A percentile compares a stretch with the other conserved stretches of the same genome.
phyloP scores from a whole-genome alignment of 352 stramenopile genomes.

The Phytophthora sojae region DNA sequence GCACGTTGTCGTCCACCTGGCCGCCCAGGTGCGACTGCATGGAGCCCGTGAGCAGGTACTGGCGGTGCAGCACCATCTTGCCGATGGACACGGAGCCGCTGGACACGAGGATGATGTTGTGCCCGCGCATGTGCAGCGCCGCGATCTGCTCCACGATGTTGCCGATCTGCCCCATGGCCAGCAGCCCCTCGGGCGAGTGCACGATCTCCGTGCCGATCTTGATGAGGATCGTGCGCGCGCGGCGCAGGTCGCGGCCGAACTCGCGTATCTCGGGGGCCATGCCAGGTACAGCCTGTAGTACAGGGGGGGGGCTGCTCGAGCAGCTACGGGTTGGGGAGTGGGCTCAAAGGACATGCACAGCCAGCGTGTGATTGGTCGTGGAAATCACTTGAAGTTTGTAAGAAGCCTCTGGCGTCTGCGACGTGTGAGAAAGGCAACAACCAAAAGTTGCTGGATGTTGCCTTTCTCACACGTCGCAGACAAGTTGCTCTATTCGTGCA shows the following conservation, averaged over 20 bases:
- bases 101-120: slow-evolving; percentile 86
- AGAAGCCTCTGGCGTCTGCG: slow-evolving; percentile 3
- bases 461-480: slow-evolving; percentile 22
- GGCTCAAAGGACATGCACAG: neutral
- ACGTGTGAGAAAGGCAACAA: slow-evolving; percentile 10
- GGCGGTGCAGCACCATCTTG: slow-evolving; percentile 81
- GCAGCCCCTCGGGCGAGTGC: slow-evolving; percentile 74
- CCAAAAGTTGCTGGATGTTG: neutral
- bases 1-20: slow-evolving; percentile 56
- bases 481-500: neutral
- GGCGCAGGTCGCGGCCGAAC: slow-evolving; percentile 55
- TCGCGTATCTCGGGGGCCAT: slow-evolving; percentile 15
- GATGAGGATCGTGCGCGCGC: slow-evolving; percentile 78
- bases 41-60: slow-evolving; percentile 84
- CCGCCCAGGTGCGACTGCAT: slow-evolving; percentile 86
- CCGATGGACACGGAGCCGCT: slow-evolving; percentile 84
- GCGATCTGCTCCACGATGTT: slow-evolving; percentile 89
- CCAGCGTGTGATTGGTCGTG: neutral
- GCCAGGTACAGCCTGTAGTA: no score
- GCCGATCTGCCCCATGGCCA: slow-evolving; percentile 88
- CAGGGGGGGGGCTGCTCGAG: neutral
- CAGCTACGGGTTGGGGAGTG: neutral
- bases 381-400: neutral
- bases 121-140: slow-evolving; percentile 80
- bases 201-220: slow-evolving; percentile 91